Evolutionary conservation across 2,329 filamentous ascomycete species (phyloP).

Genomic region (Fusarium fujikuroi): DNA sequence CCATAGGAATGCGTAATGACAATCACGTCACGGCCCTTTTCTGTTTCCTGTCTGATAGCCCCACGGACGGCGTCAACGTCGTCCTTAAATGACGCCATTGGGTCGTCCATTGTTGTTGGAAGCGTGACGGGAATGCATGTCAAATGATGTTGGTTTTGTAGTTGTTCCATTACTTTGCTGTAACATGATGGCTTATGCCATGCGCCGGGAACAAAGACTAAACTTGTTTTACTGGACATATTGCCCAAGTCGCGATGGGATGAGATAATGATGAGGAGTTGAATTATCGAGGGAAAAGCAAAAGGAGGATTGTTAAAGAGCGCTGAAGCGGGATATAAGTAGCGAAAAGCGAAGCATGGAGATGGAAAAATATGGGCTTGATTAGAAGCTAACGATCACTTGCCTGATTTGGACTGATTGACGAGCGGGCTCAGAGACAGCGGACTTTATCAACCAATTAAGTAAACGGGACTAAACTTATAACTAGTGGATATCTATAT

Average conservation of each 20-base stretch:
- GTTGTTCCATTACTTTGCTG: not conserved
- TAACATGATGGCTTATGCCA: conserved; percentile 3
- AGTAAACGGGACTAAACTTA: too few species aligned
- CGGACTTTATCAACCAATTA: not conserved
- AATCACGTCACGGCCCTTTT: not conserved
- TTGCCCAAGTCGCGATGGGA: fast-evolving
- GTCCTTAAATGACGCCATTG: not conserved
- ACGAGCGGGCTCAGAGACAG: fast-evolving
- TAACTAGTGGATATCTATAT: too few species aligned
- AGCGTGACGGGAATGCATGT: not conserved
- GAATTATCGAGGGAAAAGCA: fast-evolving
- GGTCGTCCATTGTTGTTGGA: not conserved
- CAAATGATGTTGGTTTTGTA: not conserved
- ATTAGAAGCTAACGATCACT: not conserved
- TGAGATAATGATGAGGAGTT: fast-evolving
- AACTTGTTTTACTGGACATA: not conserved
- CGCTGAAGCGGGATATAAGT: not conserved
- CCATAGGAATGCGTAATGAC: not conserved
- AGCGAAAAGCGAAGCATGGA: fast-evolving
- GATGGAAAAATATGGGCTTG: too few species aligned
- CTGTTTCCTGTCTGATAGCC: not conserved
- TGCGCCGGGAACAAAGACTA: not conserved
- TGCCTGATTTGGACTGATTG: not conserved
- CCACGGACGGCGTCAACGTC: not conserved
- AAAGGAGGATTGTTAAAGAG: not conserved